A percentile compares a stretch with the other conserved stretches of the same genome.
Conservation (phyloP, 2,329 filamentous ascomycete species). For the Coniochaeta sp. region DNA sequence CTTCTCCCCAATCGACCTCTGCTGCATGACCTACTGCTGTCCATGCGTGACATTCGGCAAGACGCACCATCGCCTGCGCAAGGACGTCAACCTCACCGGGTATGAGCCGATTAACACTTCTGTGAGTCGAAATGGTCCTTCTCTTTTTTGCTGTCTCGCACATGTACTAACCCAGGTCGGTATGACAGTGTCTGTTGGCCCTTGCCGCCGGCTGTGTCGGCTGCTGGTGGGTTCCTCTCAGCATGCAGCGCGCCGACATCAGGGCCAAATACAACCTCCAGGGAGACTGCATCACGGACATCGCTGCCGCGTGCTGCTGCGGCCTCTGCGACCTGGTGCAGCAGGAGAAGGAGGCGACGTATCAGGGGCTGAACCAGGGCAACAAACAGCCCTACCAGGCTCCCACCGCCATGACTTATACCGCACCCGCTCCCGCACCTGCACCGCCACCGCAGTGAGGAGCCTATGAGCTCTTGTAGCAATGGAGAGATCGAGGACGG, state of each 20-base stretch:
- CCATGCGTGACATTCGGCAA: constrained; percentile 42
- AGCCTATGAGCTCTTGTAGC: background rate
- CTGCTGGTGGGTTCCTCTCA: constrained; percentile 23
- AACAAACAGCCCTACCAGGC: constrained; percentile 24
- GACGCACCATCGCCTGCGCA: constrained; percentile 36
- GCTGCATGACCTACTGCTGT: constrained; percentile 35
- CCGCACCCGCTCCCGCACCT: constrained; percentile 8
- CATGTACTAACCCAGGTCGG: background rate
- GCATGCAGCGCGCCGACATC: constrained; percentile 36
- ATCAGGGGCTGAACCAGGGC: constrained; percentile 20
- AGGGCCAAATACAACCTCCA: constrained; percentile 36
- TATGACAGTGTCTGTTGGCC: constrained; percentile 32
- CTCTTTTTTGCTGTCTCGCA: background rate
- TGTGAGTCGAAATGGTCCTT: constrained; percentile 20
- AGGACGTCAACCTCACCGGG: constrained; percentile 29
- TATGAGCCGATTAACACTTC: constrained; percentile 39
- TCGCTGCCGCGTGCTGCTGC: constrained; percentile 36
- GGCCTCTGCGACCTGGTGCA: constrained; percentile 35
- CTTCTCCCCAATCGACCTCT: constrained; percentile 34
- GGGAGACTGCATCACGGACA: constrained; percentile 33
- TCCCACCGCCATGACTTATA: constrained; percentile 19
- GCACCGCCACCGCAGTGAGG: background rate
- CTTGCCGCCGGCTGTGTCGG: constrained; percentile 28
- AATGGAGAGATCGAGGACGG: background rate
- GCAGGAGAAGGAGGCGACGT: constrained; percentile 37